phyloP scores from a whole-genome alignment of 1,284 basidiomycete genomes.

The Papiliotrema fonsecae region DNA sequence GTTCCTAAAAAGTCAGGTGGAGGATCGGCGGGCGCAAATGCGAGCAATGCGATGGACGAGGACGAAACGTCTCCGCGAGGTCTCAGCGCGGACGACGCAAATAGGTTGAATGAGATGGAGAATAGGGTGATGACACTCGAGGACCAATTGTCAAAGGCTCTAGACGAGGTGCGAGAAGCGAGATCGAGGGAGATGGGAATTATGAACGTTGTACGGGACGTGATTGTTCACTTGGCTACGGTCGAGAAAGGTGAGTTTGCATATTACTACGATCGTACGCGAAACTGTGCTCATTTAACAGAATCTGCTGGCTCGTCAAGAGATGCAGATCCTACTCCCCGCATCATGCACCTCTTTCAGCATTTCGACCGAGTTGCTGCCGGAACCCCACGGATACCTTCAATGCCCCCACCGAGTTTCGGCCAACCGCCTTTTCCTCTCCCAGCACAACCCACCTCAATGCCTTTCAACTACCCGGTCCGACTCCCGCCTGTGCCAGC shows the following conservation, averaged over 20 bases:
- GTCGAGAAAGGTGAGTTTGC: slow-evolving; percentile 31
- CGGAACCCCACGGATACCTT: neutral
- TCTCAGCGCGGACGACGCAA: slow-evolving; percentile 25
- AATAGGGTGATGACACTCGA: slow-evolving; percentile 31
- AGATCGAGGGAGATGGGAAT: slow-evolving; percentile 28
- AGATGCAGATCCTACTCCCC: slow-evolving; percentile 17
- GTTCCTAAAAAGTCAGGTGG: slow-evolving; percentile 40
- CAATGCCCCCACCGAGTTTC: neutral
- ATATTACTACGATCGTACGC: neutral
- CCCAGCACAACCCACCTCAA: neutral
- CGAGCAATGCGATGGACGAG: slow-evolving; percentile 5
- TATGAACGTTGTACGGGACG: slow-evolving; percentile 29
- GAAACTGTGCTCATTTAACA: too few species aligned
- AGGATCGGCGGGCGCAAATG: slow-evolving; percentile 57
- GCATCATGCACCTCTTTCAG: slow-evolving; percentile 20
- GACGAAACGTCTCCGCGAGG: slow-evolving; percentile 33
- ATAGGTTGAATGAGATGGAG: slow-evolving; percentile 35
- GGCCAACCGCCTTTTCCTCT: neutral
- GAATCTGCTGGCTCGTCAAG: slow-evolving; percentile 6
- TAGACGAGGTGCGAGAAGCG: slow-evolving; percentile 28
- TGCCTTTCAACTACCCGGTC: neutral
- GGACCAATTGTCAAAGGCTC: slow-evolving; percentile 26
- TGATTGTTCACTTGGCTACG: slow-evolving; percentile 29
- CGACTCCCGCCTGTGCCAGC: neutral
- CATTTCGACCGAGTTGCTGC: slow-evolving; percentile 16